Evolutionary conservation across 2,329 filamentous ascomycete genomes (phyloP).

Genomic region (Cercospora berteroae): DNA sequence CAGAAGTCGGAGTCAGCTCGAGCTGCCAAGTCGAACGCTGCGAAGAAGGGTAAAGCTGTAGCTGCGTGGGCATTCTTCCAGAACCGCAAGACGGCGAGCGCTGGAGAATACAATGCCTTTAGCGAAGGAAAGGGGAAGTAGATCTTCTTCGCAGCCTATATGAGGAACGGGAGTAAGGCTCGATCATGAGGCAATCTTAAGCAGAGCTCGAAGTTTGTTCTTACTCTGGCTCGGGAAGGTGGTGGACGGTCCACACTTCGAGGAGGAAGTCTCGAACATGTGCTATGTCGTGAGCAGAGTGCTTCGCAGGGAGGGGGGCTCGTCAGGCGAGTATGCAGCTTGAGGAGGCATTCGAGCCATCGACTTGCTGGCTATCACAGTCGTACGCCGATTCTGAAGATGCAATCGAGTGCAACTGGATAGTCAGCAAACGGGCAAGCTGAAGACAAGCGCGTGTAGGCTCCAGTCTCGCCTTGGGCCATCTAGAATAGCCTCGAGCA

Average conservation of each 20-base stretch:
- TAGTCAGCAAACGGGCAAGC: not conserved
- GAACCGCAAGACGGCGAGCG: no score
- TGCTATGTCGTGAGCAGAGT: not conserved
- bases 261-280: not conserved
- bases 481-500: not conserved
- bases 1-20: not conserved
- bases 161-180: not conserved
- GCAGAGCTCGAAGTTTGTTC: not conserved
- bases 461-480: not conserved
- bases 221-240: not conserved
- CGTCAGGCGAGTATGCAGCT: not conserved
- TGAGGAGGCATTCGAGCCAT: not conserved
- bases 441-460: not conserved
- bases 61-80: not conserved
- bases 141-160: not conserved
- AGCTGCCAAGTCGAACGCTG: not conserved
- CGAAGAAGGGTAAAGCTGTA: not conserved
- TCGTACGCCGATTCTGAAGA: not conserved
- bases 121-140: not conserved
- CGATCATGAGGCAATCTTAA: not conserved
- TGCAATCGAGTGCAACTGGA: not conserved
- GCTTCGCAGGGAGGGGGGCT: not conserved
- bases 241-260: no score
- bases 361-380: not conserved
- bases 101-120: not conserved